phyloP scores from a whole-genome alignment of 805 yeast genomes.

The Metschnikowia cubensis region DNA sequence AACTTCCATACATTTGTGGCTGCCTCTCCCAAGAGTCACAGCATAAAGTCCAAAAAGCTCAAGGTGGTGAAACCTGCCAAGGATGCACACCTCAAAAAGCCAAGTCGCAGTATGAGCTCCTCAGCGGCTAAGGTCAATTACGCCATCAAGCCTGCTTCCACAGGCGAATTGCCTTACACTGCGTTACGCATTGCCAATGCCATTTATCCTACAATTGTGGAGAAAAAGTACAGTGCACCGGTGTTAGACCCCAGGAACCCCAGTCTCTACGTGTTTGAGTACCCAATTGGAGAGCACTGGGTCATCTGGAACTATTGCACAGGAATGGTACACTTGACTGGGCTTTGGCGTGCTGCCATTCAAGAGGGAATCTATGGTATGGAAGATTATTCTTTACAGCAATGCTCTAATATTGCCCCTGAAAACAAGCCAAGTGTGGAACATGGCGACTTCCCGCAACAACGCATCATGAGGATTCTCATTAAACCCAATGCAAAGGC shows the following conservation, averaged over 20 bases:
- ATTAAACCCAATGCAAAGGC: conserved; percentile 47
- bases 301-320: conserved; percentile 83
- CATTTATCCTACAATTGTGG: conserved; percentile 6
- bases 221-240: conserved; percentile 62
- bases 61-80: not conserved
- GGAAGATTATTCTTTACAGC: not conserved
- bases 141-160: not conserved
- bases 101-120: not conserved
- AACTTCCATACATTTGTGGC: not conserved
- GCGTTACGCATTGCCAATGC: not conserved
- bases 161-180: not conserved
- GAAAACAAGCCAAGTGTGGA: not conserved
- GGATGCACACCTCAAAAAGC: not conserved
- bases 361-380: conserved; percentile 5
- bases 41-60: not conserved
- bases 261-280: conserved; percentile 68
- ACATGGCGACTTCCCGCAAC: not conserved
- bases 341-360: conserved; percentile 68
- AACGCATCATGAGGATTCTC: not conserved
- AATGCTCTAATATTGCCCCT: not conserved
- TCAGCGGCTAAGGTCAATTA: not conserved
- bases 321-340: conserved; percentile 84
- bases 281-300: conserved; percentile 63
- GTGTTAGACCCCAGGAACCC: conserved; percentile 61
- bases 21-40: not conserved